Evolutionary conservation across 352 stramenopile species (phyloP).

Genomic region (Thraustochytrium sp.): DNA sequence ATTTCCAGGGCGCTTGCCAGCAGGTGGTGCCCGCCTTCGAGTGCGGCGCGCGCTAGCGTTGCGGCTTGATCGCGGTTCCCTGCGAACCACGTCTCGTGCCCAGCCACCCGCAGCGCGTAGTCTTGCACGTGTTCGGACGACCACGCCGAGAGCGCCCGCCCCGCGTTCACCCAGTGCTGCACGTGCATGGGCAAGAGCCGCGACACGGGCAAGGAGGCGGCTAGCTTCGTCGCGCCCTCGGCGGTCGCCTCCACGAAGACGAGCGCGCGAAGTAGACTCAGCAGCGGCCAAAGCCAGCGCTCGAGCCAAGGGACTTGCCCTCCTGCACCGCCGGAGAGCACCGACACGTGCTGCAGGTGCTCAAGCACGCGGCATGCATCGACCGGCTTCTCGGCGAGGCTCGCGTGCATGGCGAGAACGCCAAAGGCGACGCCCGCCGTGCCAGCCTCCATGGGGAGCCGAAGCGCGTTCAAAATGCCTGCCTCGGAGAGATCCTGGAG

Average conservation of each 20-base stretch:
- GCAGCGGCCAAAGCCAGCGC: not conserved
- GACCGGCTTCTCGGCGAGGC: no score
- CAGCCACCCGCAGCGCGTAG: not conserved
- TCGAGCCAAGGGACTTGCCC: not conserved
- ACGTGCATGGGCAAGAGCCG: not conserved
- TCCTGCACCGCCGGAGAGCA: not conserved
- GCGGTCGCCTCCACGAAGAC: not conserved
- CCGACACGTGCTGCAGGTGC: not conserved
- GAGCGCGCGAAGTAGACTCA: not conserved
- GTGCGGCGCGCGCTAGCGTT: not conserved
- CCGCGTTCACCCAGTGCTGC: not conserved
- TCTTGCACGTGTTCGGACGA: not conserved
- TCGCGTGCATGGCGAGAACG: not conserved
- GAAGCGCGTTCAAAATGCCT: not conserved
- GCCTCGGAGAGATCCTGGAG: no score
- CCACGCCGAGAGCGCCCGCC: not conserved
- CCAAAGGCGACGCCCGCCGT: not conserved
- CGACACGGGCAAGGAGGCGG: not conserved
- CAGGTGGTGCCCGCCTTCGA: not conserved
- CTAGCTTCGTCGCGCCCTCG: not conserved
- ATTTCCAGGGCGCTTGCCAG: not conserved
- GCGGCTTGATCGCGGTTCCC: not conserved
- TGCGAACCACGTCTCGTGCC: not conserved
- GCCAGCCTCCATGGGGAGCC: no score
- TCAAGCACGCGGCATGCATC: not conserved